Conservation (phyloP, 768 basidiomycete genomes). For the Hemileccinum impolitum region DNA sequence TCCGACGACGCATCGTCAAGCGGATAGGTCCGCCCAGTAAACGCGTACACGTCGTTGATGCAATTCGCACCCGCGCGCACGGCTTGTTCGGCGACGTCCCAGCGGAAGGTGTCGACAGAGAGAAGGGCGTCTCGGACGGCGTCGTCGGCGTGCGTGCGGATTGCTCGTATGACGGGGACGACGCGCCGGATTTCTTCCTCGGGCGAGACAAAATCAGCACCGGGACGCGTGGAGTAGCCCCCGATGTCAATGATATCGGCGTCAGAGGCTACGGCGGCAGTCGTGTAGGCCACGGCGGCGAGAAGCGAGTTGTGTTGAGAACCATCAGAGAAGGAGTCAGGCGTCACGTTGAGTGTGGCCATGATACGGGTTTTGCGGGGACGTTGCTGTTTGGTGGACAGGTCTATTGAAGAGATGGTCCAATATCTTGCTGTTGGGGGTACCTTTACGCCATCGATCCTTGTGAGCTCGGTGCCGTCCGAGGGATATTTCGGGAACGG, state of each 20-base stretch:
- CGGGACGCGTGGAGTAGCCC: slow-evolving; percentile 89
- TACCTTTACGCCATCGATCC: slow-evolving; percentile 6
- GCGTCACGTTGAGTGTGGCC: slow-evolving; percentile 91
- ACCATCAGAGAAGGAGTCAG: slow-evolving; percentile 96
- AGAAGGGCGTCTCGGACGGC: slow-evolving; percentile 15
- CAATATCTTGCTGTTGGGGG: slow-evolving; percentile 25
- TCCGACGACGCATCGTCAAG: slow-evolving; percentile 31
- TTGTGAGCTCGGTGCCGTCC: slow-evolving; percentile 4
- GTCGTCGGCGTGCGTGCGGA: slow-evolving; percentile 38
- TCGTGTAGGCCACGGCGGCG: slow-evolving; percentile 52
- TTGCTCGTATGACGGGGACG: slow-evolving; percentile 61
- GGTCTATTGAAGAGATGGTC: slow-evolving; percentile 21
- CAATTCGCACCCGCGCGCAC: slow-evolving; percentile 83
- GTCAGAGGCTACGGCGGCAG: slow-evolving; percentile 47
- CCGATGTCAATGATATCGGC: slow-evolving; percentile 88
- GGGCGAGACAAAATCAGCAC: slow-evolving; percentile 58
- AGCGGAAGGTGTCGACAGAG: slow-evolving; percentile 29
- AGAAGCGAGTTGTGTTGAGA: slow-evolving; percentile 49
- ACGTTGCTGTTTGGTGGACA: slow-evolving; percentile 6
- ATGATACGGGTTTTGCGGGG: slow-evolving; percentile 64
- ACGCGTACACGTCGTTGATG: slow-evolving; percentile 90
- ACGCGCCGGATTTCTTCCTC: slow-evolving; percentile 75
- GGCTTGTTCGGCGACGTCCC: slow-evolving; percentile 34
- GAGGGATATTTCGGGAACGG: slow-evolving; percentile 64
- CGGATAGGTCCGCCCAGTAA: slow-evolving; percentile 60